Evolutionary conservation across 2,329 filamentous ascomycete species (phyloP).

Genomic region (Cladosporium halotolerans): DNA sequence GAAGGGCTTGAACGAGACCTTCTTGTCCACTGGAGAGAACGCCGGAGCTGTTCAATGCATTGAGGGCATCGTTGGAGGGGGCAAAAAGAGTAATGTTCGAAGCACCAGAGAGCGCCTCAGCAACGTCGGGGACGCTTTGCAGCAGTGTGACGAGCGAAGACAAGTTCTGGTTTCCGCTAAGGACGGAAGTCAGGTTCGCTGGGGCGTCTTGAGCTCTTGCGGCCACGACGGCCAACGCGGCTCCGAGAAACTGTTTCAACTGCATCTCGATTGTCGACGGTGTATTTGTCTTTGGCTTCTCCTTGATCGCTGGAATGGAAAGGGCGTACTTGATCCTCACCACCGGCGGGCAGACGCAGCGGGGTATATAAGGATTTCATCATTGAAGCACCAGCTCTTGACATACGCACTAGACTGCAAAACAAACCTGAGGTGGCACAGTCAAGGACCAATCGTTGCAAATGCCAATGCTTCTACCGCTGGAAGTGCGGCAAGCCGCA

Average conservation of each 20-base stretch:
- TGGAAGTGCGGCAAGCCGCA: slow-evolving; percentile 3
- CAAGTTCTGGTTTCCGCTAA: slow-evolving; percentile 29
- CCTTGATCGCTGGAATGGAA: neutral
- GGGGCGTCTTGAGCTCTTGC: slow-evolving; percentile 27
- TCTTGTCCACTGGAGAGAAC: slow-evolving; percentile 29
- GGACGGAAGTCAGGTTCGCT: slow-evolving; percentile 23
- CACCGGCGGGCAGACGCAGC: neutral
- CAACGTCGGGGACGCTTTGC: slow-evolving; percentile 30
- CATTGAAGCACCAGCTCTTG: slow-evolving; percentile 4
- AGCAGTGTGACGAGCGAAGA: slow-evolving; percentile 34
- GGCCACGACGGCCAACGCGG: slow-evolving; percentile 30
- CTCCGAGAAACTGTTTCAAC: slow-evolving; percentile 33
- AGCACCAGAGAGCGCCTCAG: slow-evolving; percentile 33
- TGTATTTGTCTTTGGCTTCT: neutral
- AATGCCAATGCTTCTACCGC: slow-evolving; percentile 1
- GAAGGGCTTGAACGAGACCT: slow-evolving; percentile 38
- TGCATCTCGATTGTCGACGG: slow-evolving; percentile 28
- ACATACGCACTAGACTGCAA: slow-evolving; percentile 11
- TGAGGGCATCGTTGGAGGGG: slow-evolving; percentile 48
- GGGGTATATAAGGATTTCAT: slow-evolving; percentile 4
- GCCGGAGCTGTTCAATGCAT: slow-evolving; percentile 30
- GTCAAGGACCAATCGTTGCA: neutral
- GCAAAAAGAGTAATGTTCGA: slow-evolving; percentile 54
- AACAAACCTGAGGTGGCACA: slow-evolving; percentile 2
- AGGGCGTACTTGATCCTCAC: neutral